Base-by-base conservation (phyloP, 352 stramenopile species). In the Pythium sp. region DNA sequence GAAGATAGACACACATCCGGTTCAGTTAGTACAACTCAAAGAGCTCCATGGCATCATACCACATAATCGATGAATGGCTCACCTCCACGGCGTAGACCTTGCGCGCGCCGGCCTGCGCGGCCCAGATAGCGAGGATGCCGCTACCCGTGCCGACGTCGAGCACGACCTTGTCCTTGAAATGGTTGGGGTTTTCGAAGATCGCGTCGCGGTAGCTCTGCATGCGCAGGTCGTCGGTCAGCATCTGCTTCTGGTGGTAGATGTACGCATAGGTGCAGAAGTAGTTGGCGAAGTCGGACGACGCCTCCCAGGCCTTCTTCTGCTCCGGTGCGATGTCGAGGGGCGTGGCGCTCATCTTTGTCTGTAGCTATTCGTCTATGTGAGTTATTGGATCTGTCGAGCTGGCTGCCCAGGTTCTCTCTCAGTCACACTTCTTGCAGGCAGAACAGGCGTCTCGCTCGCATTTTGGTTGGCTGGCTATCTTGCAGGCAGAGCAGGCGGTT, bases 121-220 rank as follows among this genome's bases (percentile, higher is more conserved):
- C 97, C 97, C 98, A 99, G 28, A 99, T 93, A 64, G 98, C 89
- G 38, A 99, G 83, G 70, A 99, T 99, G 20, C 98, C 98, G 53
- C 89, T 98, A 26, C 98, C 98, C 5, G 98, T 99, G 59, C 98
- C 98, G 51, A 99, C 97, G 79, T 99, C 98, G 64, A 99, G 94
- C 58, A 99, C 97, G 5, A 99, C 90, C 83, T 99, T 99, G 78
- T 98, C 98, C 75, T 98, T 96, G 80, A 99, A 99, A 60, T 99
- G 83, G 71, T 92, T 89, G 15, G 89, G 74, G 82, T 99, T 99
- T 57, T 98, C 91, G 57, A 99, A 96, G 77, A 99, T 99, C 38
- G 98, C 93, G 71, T 97, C 84, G 69, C 97, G 96, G 82, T 99
- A 99, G 58, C 97, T 97, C 57, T 98, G 95, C 95, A 99, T 99